These are phyloP conservation scores for Strobilomyces echinocephalus DNA, from an alignment of 768 basidiomycete genomes.

Conservation along the genomic window DNA sequence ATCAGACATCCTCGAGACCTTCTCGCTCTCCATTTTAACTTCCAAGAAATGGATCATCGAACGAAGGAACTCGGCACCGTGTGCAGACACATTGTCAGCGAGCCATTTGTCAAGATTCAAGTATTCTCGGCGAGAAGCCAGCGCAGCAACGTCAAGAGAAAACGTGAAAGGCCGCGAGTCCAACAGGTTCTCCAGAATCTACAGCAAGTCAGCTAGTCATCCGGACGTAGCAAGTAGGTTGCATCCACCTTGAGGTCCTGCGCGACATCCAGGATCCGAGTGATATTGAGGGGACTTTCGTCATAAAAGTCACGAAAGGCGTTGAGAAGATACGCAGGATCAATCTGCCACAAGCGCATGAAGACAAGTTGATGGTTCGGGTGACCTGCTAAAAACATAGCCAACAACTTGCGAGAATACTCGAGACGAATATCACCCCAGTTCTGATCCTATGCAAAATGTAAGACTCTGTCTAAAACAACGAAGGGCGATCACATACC, in stretches of 20 bases:
- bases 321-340: slow-evolving; percentile 78
- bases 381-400: slow-evolving; percentile 88
- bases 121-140: slow-evolving; percentile 90
- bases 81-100: slow-evolving; percentile 74
- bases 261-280: slow-evolving; percentile 90
- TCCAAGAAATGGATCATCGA: slow-evolving; percentile 86
- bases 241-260: slow-evolving; percentile 82
- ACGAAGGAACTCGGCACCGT: slow-evolving; percentile 82
- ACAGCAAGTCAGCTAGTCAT: slow-evolving; percentile 5
- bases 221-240: background rate
- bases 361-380: slow-evolving; percentile 96
- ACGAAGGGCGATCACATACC: slow-evolving; percentile 44
- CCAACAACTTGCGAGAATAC: slow-evolving; percentile 78
- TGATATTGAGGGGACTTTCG: slow-evolving; percentile 89
- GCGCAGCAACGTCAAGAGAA: slow-evolving; percentile 88
- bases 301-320: slow-evolving; percentile 91
- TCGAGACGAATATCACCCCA: slow-evolving; percentile 90
- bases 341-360: slow-evolving; percentile 92
- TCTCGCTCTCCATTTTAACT: slow-evolving; percentile 90
- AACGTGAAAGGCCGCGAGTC: slow-evolving; percentile 86
- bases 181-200: slow-evolving; percentile 91
- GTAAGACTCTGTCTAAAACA: slow-evolving; percentile 1
- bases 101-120: slow-evolving; percentile 97
- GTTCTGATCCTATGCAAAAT: slow-evolving; percentile 51
- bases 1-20: slow-evolving; percentile 68